These are phyloP conservation scores for Trypanosoma rangeli DNA, from an alignment of 208 protist species.

Conservation along the genomic window DNA sequence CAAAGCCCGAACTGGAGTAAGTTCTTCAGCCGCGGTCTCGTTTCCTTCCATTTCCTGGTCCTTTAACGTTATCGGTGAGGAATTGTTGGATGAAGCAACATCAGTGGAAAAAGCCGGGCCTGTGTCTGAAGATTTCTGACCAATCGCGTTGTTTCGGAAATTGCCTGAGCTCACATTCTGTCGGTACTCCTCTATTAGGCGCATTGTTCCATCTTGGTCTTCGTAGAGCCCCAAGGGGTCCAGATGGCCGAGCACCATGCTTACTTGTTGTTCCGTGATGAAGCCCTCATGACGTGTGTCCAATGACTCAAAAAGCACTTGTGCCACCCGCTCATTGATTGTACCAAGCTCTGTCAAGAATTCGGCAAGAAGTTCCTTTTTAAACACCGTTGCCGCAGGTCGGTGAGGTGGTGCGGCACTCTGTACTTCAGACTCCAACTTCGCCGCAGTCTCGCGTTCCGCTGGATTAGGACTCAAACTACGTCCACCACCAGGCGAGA, in stretches of 20 bases:
- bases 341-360: conserved; percentile 42
- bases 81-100: too few species aligned
- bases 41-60: not conserved
- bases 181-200: conserved; percentile 28
- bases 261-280: conserved; percentile 25
- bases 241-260: conserved; percentile 25
- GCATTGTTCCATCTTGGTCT: conserved; percentile 32
- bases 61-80: not conserved
- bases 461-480: conserved; percentile 1
- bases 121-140: not conserved
- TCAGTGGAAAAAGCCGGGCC: not conserved
- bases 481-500: conserved; percentile 21
- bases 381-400: conserved; percentile 12
- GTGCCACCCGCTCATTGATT: conserved; percentile 38
- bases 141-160: not conserved
- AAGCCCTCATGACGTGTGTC: conserved; percentile 21
- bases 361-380: conserved; percentile 27
- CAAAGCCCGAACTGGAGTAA: conserved; percentile 4
- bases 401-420: conserved; percentile 6
- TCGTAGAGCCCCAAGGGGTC: conserved; percentile 45
- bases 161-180: conserved; percentile 15
- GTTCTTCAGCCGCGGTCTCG: not conserved
- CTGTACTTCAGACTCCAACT: not conserved
- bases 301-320: conserved; percentile 36
- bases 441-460: not conserved